phyloP scores from a whole-genome alignment of 2,329 filamentous ascomycete genomes.

The Arthrobotrys iridis region DNA sequence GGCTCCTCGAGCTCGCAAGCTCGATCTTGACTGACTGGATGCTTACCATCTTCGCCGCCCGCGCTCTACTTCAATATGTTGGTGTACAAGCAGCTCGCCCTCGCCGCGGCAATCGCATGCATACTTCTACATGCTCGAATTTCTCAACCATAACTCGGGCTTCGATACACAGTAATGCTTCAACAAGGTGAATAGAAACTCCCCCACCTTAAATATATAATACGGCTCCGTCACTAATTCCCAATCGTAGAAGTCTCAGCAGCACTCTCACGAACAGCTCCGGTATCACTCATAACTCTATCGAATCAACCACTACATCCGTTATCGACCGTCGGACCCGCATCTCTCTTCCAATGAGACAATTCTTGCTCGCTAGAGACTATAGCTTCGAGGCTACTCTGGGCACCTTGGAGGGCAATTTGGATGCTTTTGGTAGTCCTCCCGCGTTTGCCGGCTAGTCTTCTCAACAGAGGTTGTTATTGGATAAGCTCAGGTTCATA shows the following conservation, averaged over 20 bases:
- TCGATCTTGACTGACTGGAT: slow-evolving; percentile 3
- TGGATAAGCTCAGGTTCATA: too few species aligned
- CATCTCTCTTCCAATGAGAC: not conserved
- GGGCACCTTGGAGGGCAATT: not conserved
- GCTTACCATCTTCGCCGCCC: not conserved
- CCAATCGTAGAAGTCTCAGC: not conserved
- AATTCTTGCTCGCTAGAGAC: not conserved
- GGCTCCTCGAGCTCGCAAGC: not conserved
- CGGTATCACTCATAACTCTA: too few species aligned
- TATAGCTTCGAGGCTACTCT: not conserved
- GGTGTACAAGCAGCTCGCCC: not conserved
- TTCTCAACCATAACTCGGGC: too few species aligned
- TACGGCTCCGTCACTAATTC: too few species aligned
- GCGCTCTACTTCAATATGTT: not conserved
- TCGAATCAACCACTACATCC: not conserved
- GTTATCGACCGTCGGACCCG: not conserved
- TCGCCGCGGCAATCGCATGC: not conserved
- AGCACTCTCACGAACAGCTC: not conserved
- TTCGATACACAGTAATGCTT: too few species aligned
- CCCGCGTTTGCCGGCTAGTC: too few species aligned
- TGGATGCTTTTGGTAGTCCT: not conserved
- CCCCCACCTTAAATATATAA: too few species aligned
- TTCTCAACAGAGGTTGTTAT: too few species aligned
- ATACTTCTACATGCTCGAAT: too few species aligned
- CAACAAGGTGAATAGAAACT: too few species aligned